phyloP scores from a whole-genome alignment of 352 stramenopile species.

The Pythium rishiriense region DNA sequence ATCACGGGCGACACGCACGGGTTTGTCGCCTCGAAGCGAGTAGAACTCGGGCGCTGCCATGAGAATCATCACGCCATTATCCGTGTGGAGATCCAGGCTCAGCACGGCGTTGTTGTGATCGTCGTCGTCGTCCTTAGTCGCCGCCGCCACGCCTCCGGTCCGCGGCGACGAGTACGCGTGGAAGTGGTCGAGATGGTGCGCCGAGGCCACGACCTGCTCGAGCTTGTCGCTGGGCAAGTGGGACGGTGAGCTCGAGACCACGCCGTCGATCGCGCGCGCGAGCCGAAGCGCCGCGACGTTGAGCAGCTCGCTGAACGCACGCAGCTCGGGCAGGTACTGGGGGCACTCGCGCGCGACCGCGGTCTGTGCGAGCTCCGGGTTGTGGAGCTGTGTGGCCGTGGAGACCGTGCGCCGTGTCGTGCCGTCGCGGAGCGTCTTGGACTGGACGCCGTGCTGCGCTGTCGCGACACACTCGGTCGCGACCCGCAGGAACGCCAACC shows the following conservation, averaged over 20 bases:
- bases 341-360: conserved; percentile 6
- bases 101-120: conserved; percentile 12
- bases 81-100: conserved; percentile 32
- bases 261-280: conserved; percentile 19
- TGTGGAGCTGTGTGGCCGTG: conserved; percentile 22
- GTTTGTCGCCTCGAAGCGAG: not conserved
- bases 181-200: conserved; percentile 32
- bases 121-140: not conserved
- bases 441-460: conserved; percentile 1
- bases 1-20: not conserved
- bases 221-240: conserved; percentile 9
- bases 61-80: conserved; percentile 36
- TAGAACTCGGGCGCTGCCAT: conserved; percentile 32
- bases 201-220: conserved; percentile 17
- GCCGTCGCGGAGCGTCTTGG: conserved; percentile 27
- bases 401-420: conserved; percentile 29
- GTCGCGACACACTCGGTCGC: conserved; percentile 24
- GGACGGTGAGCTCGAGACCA: conserved; percentile 6
- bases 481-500: conserved; percentile 10
- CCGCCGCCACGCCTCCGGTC: not conserved
- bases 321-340: conserved; percentile 15
- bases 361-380: conserved; percentile 13
- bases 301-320: conserved; percentile 22
- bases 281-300: conserved; percentile 14
- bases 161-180: conserved; percentile 29